Evolutionary conservation across 345 rosid species (phyloP), one percentile per base, ranked within the genome.

Genomic region (Ceriops zippeliana): DNA sequence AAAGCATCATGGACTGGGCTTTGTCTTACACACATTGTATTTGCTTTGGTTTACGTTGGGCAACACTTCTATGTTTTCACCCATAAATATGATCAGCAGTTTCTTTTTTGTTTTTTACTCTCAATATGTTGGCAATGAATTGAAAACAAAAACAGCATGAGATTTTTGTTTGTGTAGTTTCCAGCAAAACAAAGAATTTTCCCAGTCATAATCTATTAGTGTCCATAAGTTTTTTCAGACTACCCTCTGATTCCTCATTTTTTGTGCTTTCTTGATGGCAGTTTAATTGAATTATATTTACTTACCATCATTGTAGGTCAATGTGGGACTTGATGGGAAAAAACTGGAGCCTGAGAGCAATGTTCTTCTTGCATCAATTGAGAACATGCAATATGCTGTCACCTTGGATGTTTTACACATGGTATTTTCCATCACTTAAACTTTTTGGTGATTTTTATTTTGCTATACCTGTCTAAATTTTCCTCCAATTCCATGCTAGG

Each of bases 301-400:
- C 42, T 72, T 46, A 11, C 53, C 21, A 28, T 34, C 69, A 30
- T 71, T 80, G 73, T 85, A 96, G 99, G 47, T 89, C 63, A 70
- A 34, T 65, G 82, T 90, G 73, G 96, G 97, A 72, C 63, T 86
- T 71, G 99, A 96, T 82, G 99, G 99, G 38, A 92, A 85, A 78
- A 96, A 89, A 74, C 80, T 92, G 71, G 99, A 96, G 75, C 95
- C 98, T 52, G 99, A 96, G 84, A 90, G 99, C 76, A 92, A 96
- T 34, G 98, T 96, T 65, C 98, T 92, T 76, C 99, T 89, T 13
- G 99, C 99, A 76, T 96, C 99, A 49, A 96, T 96, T 31, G 99
- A 96, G 84, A 96, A 96, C 78, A 96, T 96, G 99, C 99, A 92
- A 74, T 92, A 96, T 81, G 97, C 96, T 66, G 97, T 96, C 77